These are phyloP conservation scores for Amanita molliuscula DNA, from an alignment of 768 basidiomycete genomes.

Conservation along the genomic window DNA sequence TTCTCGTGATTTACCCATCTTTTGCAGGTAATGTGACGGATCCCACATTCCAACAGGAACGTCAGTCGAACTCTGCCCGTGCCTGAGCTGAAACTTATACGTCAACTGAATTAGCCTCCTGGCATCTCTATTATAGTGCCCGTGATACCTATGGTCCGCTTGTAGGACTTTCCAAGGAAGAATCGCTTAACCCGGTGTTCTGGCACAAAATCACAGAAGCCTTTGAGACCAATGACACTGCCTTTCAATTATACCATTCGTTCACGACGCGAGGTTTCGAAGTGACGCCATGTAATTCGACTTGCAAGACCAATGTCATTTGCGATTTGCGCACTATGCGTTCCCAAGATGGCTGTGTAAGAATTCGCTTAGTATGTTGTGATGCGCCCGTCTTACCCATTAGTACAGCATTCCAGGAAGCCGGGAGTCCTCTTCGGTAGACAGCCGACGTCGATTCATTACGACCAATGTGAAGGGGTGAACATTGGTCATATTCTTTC, in stretches of 20 bases:
- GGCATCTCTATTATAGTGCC: slow-evolving; percentile 49
- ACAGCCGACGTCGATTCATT: slow-evolving; percentile 8
- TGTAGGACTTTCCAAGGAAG: slow-evolving; percentile 24
- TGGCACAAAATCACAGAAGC: slow-evolving; percentile 53
- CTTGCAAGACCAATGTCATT: slow-evolving; percentile 29
- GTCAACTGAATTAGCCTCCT: slow-evolving; percentile 26
- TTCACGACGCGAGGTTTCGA: slow-evolving; percentile 30
- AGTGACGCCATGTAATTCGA: slow-evolving; percentile 22
- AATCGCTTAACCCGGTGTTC: slow-evolving; percentile 39
- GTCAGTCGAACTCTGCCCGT: slow-evolving; percentile 18
- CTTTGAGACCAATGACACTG: slow-evolving; percentile 34
- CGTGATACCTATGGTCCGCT: slow-evolving; percentile 39
- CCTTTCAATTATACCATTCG: slow-evolving; percentile 35
- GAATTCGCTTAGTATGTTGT: slow-evolving; percentile 1
- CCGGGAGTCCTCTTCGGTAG: slow-evolving; percentile 18
- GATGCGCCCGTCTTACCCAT: background rate
- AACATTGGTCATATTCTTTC: slow-evolving; percentile 19
- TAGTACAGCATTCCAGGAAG: slow-evolving; percentile 7
- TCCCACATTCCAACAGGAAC: slow-evolving; percentile 34
- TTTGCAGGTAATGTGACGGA: slow-evolving; percentile 28
- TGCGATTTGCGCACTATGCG: slow-evolving; percentile 34
- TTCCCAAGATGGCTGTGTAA: slow-evolving; percentile 32
- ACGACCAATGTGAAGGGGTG: slow-evolving; percentile 21
- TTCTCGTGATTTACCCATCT: background rate
- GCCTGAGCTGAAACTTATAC: background rate